Evolutionary conservation across 129 eudicot species (phyloP).

Genomic region (sunflower (Helianthus annuus)): DNA sequence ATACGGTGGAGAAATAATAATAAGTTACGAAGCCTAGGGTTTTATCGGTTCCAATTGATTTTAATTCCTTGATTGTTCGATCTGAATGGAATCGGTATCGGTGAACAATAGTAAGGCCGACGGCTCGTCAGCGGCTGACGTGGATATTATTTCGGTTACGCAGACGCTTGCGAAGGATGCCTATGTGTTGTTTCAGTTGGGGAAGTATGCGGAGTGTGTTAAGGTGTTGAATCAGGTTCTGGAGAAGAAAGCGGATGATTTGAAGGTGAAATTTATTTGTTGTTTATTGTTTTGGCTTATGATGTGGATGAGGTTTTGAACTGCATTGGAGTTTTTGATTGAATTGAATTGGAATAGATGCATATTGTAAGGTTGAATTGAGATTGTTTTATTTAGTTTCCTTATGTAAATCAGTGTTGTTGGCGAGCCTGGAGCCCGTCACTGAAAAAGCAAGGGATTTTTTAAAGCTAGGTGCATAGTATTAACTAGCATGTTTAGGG

Average conservation of each 20-base stretch:
- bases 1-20: slow-evolving; percentile 1
- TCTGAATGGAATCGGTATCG: slow-evolving; percentile 51
- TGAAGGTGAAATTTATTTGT: slow-evolving; percentile 50
- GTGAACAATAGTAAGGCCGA: slow-evolving; percentile 40
- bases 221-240: slow-evolving; percentile 65
- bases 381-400: not conserved
- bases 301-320: not conserved
- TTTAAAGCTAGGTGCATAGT: too few relatives aligned
- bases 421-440: too few relatives aligned
- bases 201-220: slow-evolving; percentile 69
- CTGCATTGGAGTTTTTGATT: not conserved
- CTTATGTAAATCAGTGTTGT: too few relatives aligned
- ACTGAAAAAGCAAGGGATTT: too few relatives aligned
- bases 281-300: too few relatives aligned
- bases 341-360: slow-evolving; percentile 8
- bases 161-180: slow-evolving; percentile 80
- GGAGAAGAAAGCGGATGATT: slow-evolving; percentile 65
- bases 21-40: slow-evolving; percentile 31
- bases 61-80: slow-evolving; percentile 31
- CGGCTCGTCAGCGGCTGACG: slow-evolving; percentile 46
- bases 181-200: slow-evolving; percentile 60
- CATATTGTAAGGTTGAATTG: not conserved
- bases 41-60: slow-evolving; percentile 15
- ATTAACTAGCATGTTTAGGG: too few relatives aligned
- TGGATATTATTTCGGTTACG: slow-evolving; percentile 53